These are phyloP conservation scores for Fusarium cicatricum DNA, from an alignment of 2,329 filamentous ascomycete species.

Conservation along the genomic window DNA sequence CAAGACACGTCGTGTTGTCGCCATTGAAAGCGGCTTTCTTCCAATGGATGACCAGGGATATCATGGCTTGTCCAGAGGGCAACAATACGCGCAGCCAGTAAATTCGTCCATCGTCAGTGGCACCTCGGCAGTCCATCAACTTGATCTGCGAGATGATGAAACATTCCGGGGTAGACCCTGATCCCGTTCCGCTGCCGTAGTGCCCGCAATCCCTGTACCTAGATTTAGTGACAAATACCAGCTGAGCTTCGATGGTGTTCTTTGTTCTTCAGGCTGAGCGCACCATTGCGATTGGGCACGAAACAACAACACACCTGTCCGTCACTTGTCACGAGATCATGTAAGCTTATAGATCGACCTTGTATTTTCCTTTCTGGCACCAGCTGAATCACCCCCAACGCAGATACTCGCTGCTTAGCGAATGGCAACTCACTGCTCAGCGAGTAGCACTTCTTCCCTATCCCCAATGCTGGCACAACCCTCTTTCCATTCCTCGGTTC, in stretches of 20 bases:
- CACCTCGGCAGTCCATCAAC: not conserved
- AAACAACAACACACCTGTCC: not conserved
- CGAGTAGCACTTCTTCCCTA: not conserved
- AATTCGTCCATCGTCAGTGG: not conserved
- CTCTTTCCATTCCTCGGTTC: not conserved
- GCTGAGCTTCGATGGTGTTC: not conserved
- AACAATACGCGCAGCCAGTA: not conserved
- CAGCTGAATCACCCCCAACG: not conserved
- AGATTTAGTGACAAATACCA: not conserved
- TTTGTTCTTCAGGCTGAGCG: not conserved
- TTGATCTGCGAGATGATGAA: not conserved
- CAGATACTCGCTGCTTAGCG: not conserved
- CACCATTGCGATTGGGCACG: not conserved
- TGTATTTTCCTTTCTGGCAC: not conserved
- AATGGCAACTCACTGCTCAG: too few relatives aligned
- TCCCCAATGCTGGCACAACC: not conserved
- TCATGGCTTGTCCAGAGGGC: not conserved
- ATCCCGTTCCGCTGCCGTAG: not conserved
- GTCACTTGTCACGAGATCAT: not conserved
- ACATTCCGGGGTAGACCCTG: constrained; percentile 14
- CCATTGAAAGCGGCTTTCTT: not conserved
- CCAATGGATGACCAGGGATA: accelerated
- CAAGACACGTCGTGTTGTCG: constrained; percentile 2
- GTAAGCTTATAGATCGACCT: not conserved
- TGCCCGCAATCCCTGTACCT: constrained; percentile 2